phyloP scores from a whole-genome alignment of 2,329 filamentous ascomycete species.

The Botryotinia globosa region DNA sequence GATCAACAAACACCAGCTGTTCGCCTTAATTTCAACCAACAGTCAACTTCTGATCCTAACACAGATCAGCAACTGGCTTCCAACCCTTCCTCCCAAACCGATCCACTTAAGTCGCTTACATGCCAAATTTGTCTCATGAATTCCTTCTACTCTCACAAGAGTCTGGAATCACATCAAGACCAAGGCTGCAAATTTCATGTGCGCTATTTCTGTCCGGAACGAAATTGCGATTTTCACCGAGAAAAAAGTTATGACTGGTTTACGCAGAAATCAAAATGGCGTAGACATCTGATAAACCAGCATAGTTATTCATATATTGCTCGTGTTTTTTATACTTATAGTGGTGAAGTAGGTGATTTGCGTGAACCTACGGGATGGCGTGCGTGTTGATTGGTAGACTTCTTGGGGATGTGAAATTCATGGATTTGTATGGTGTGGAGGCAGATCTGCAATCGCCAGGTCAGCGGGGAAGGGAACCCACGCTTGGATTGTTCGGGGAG shows the following conservation, averaged over 20 bases:
- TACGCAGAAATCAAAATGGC: fast-evolving
- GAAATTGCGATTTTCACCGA: not conserved
- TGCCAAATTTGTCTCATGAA: not conserved
- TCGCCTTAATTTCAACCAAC: not conserved
- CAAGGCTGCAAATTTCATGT: not conserved
- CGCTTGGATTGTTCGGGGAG: not conserved
- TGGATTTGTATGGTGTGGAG: not conserved
- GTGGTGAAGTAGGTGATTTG: not conserved
- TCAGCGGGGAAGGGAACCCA: not conserved
- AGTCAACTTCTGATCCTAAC: not conserved
- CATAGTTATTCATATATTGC: not conserved
- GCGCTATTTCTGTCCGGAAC: not conserved
- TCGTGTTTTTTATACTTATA: fast-evolving
- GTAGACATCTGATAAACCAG: fast-evolving
- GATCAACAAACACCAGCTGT: not conserved
- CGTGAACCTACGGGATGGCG: fast-evolving
- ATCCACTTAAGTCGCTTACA: fast-evolving
- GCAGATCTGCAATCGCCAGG: fast-evolving
- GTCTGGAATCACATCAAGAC: not conserved
- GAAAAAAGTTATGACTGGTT: fast-evolving
- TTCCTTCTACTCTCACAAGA: not conserved
- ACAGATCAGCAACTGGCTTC: not conserved
- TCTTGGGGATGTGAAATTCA: not conserved
- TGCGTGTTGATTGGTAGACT: not conserved
- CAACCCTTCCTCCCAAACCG: fast-evolving